Evolutionary conservation across 2,329 filamentous ascomycete genomes (phyloP).

Genomic region (Aureobasidium sp.): DNA sequence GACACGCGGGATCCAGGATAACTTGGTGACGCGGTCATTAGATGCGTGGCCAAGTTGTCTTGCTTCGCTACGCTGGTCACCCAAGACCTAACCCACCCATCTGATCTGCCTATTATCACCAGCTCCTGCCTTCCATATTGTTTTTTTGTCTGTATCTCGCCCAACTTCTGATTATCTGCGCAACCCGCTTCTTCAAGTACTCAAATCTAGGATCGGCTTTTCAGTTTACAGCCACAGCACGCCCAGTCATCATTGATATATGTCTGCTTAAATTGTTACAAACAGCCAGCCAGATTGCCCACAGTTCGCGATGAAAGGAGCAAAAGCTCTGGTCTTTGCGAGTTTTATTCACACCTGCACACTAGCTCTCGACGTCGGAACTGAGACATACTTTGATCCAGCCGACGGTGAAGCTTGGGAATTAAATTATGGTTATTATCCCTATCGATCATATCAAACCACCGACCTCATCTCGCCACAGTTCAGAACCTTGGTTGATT

Average conservation of each 20-base stretch:
- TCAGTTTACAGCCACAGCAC: neutral
- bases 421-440: constrained; percentile 15
- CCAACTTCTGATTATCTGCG: neutral
- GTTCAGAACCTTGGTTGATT: constrained; percentile 5
- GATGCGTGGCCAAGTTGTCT: constrained; percentile 10
- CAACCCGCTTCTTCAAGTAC: neutral
- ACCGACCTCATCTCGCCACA: constrained; percentile 13
- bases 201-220: neutral
- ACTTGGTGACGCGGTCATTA: constrained; percentile 10
- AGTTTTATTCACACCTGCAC: neutral
- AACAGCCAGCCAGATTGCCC: neutral
- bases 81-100: neutral
- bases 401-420: constrained; percentile 14
- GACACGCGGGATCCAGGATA: neutral
- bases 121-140: constrained; percentile 2
- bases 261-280: neutral
- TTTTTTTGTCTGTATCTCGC: neutral
- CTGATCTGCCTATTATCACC: neutral
- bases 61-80: neutral
- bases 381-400: constrained; percentile 7
- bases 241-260: constrained; percentile 8
- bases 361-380: constrained; percentile 6
- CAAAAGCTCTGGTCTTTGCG: neutral
- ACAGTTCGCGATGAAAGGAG: constrained; percentile 1
- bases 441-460: constrained; percentile 13